Percentiles rank a stretch among this genome's conserved stretches.
Conservation (phyloP, 2,329 filamentous ascomycete genomes). For the Neopestalotiopsis clavispora region DNA sequence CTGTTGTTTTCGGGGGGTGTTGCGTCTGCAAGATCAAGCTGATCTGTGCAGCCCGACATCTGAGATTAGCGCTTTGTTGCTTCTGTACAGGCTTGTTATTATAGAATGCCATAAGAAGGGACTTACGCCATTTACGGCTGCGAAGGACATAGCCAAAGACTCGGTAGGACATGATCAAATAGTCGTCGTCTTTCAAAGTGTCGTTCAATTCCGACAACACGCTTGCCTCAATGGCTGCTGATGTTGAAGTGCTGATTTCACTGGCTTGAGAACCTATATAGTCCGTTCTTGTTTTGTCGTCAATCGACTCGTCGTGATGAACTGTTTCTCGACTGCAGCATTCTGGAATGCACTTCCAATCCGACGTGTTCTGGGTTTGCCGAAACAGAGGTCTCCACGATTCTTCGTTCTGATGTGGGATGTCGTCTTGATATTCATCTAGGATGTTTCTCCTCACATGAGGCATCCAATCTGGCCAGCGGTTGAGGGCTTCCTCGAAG, state of each 20-base stretch:
- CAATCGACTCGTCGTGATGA: neutral
- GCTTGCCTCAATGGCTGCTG: too few species aligned
- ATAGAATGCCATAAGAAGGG: too few species aligned
- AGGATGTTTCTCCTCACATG: too few species aligned
- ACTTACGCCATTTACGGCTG: neutral
- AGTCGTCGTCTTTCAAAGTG: neutral
- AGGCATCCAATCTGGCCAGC: neutral
- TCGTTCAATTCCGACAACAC: too few species aligned
- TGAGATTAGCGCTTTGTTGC: too few species aligned
- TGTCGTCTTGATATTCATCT: too few species aligned
- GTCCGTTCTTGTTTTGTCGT: neutral
- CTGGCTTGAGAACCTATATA: neutral
- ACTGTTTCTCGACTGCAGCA: neutral
- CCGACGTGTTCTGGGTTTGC: neutral
- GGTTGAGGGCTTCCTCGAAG: neutral
- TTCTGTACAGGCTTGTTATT: too few species aligned
- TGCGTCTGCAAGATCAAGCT: neutral
- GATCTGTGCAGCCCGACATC: neutral
- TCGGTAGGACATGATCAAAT: neutral
- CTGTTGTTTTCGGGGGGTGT: too few species aligned
- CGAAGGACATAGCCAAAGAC: neutral
- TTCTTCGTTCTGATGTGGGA: too few species aligned
- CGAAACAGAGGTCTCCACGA: neutral
- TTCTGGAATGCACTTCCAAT: neutral
- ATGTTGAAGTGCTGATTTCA: too few species aligned